Base-by-base conservation (phyloP, 345 rosid genomes). In the Litchi chinensis region DNA sequence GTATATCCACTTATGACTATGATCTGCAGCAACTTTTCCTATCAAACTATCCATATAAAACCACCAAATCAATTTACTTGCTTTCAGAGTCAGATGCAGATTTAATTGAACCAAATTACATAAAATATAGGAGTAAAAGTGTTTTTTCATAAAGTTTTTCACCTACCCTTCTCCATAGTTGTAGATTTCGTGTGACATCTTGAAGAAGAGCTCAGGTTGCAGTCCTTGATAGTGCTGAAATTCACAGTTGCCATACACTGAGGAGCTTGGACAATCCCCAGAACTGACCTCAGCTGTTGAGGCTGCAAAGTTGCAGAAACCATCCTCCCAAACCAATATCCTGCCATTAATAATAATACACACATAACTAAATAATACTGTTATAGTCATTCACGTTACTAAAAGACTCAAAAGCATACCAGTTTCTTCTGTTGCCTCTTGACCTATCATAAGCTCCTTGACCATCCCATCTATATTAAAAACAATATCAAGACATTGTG, bases 241-340 rank as follows among this genome's bases (percentile, higher is more conserved):
- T 70, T 93, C 97, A 83, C 85, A 81, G 80, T 85, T 90, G 28
- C 87, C 92, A 32, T 86, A 86, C 26, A 79, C 87, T 2, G 92
- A 83, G 32, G 98, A 83, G 77, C 84, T 84, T 57, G 83, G 83
- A 87, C 93, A 86, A 67, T 89, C 95, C 1, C 88, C 86, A 18
- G 91, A 80, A 69, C 77, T 90, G 13, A 85, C 78, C 76, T 89
- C 91, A 21, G 87, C 86, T 39, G 95, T 81, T 76, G 98, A 91
- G 63, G 95, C 96, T 6, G 91, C 91, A 76, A 95, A 95, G 87
- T 95, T 93, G 87, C 99, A 95, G 93, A 92, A 95, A 70, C 99
- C 99, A 85, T 95, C 99, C 83, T 95, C 99, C 99, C 99, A 95
- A 71, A 92, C 99, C 85, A 95, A 82, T 84, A 95, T 95, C 99